Evolutionary conservation across 1,284 basidiomycete genomes (phyloP), one percentile per base, ranked within the genome.

Genomic region (Pascua sp.): DNA sequence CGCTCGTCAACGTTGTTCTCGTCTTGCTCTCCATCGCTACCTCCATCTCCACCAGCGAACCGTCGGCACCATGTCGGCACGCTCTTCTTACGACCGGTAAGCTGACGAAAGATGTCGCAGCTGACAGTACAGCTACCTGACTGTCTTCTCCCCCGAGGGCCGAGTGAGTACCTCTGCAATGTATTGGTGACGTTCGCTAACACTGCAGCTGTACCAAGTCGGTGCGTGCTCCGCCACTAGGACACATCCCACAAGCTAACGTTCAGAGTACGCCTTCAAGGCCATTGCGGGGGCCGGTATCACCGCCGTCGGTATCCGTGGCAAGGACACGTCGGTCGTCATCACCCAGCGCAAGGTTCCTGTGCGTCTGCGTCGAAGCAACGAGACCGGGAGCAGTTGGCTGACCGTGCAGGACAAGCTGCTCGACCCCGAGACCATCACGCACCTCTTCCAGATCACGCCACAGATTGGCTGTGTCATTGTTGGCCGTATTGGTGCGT

Each of bases 341-440:
- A 92, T 97, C 69, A 97, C 94, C 11, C 96, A 99, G 81, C 93
- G 93, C 80, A 98, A 98, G 82, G 88, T 99, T 42, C 93, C 95
- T 24, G 94, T 97, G 70, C 48, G 81, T 79, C 24, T 32, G 24
- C 24, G 24, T n/a, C 5, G 8, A 0, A 11, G 4, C 1, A n/a
- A 11, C 13, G 11, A 5, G 7, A 10, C 5, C 16, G n/a, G n/a
- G n/a, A n/a, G n/a, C n/a, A n/a, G n/a, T n/a, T n/a, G n/a, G 46
- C 51, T 60, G 32, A 60, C 48, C 1, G 37, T 39, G 40, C 67
- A 97, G 92, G 95, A 99, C 82, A 98, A 98, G 81, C 87, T 99
- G 51, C 86, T 99, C 62, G 94, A 98, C 79, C 87, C 96, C 44
- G 86, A 86, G 16, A 96, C 91, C 11, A 86, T 99, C 65, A 96